Evolutionary conservation across 2,329 filamentous ascomycete genomes (phyloP).

Genomic region (Fusarium buharicum): DNA sequence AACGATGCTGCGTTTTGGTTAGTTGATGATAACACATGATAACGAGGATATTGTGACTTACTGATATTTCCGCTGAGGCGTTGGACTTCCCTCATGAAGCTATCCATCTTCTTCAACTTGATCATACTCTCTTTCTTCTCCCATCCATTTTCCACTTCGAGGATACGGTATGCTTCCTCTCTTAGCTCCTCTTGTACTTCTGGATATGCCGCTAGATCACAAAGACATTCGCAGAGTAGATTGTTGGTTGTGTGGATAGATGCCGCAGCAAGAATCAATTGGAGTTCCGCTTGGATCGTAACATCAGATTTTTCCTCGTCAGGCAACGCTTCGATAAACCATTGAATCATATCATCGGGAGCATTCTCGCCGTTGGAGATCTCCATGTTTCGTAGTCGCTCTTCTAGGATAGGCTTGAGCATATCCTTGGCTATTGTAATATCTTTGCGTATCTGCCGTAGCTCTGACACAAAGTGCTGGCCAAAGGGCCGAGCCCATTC

Average conservation of each 20-base stretch:
- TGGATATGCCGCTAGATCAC: conserved; percentile 60
- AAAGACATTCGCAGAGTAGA: conserved; percentile 60
- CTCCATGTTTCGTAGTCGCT: conserved; percentile 57
- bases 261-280: conserved; percentile 57
- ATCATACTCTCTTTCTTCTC: conserved; percentile 56
- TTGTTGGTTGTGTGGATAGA: conserved; percentile 60
- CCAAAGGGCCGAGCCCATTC: conserved; percentile 60
- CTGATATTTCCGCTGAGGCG: conserved; percentile 57
- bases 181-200: conserved; percentile 61
- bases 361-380: conserved; percentile 50
- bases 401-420: conserved; percentile 58
- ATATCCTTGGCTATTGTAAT: conserved; percentile 56
- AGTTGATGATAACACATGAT: conserved; percentile 10
- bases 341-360: conserved; percentile 58
- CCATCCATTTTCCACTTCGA: conserved; percentile 56
- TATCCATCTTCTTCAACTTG: conserved; percentile 59
- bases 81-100: conserved; percentile 59
- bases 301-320: conserved; percentile 53
- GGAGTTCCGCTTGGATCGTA: conserved; percentile 54
- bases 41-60: conserved; percentile 40
- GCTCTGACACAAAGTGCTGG: conserved; percentile 59
- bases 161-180: conserved; percentile 58
- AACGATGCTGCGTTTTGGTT: conserved; percentile 52
- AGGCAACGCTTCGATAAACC: conserved; percentile 56
- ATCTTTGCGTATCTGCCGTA: conserved; percentile 57